These are phyloP conservation scores for Oehlia diaphana DNA, from an alignment of 192 early-diverging fungal genomes.

Conservation along the genomic window DNA sequence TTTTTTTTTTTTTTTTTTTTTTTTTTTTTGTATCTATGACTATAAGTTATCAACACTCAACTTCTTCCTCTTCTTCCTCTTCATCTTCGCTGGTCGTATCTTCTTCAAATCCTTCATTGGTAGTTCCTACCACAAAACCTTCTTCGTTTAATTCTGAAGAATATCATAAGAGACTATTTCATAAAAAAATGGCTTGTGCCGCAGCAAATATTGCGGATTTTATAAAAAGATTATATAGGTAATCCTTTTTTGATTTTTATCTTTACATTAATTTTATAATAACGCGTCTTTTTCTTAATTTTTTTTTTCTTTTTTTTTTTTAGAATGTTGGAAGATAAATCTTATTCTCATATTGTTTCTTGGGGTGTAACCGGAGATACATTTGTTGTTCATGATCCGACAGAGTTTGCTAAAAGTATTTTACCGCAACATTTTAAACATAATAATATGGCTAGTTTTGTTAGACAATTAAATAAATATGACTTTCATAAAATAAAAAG, in stretches of 20 bases:
- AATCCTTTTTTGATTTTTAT: not conserved
- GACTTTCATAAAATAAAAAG: conserved; percentile 64
- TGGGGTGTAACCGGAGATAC: conserved; percentile 66
- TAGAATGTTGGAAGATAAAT: conserved; percentile 72
- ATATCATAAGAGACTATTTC: not conserved
- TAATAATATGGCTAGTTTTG: conserved; percentile 55
- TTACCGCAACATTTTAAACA: conserved; percentile 61
- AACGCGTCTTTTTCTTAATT: not conserved
- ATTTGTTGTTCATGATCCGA: conserved; percentile 72
- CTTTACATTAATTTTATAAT: not conserved
- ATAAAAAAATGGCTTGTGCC: conserved; percentile 26
- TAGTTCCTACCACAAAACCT: not conserved
- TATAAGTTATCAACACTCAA: not conserved
- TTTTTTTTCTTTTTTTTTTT: conserved; percentile 11
- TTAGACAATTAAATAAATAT: conserved; percentile 66
- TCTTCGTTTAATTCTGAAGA: not conserved
- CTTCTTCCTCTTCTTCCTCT: not conserved
- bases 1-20: no score
- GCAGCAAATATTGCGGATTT: conserved; percentile 57
- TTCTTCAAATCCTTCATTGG: not conserved
- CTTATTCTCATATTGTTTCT: conserved; percentile 53
- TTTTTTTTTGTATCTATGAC: not conserved
- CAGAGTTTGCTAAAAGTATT: conserved; percentile 54
- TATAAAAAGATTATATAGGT: conserved; percentile 63
- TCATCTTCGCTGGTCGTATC: not conserved